These are phyloP conservation scores for Cutaneotrichosporon cavernicola DNA, from an alignment of 1,284 basidiomycete species.

Conservation along the genomic window DNA sequence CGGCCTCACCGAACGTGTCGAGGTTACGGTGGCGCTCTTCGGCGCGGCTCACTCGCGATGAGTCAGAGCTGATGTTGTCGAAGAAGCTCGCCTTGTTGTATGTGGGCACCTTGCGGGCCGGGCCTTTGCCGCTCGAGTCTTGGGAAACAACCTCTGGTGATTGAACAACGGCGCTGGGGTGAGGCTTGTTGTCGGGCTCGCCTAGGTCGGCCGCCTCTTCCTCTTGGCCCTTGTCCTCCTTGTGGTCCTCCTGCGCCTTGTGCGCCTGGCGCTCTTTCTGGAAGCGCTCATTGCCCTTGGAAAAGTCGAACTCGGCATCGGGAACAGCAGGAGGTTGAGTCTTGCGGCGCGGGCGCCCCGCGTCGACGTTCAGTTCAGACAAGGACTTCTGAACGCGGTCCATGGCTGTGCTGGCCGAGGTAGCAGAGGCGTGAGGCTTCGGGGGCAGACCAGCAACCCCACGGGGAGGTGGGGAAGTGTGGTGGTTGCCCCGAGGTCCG, in stretches of 20 bases:
- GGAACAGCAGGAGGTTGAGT: conserved; percentile 40
- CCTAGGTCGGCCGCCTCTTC: conserved; percentile 22
- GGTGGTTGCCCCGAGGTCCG: background rate
- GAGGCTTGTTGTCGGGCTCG: conserved; percentile 35
- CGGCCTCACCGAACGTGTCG: conserved; percentile 51
- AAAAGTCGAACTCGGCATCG: conserved; percentile 49
- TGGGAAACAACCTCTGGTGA: conserved; percentile 1
- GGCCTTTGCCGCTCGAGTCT: conserved; percentile 9
- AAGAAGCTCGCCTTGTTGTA: conserved; percentile 50
- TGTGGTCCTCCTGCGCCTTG: conserved; percentile 21
- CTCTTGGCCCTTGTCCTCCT: conserved; percentile 9
- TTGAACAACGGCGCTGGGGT: conserved; percentile 33
- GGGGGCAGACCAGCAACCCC: conserved; percentile 21
- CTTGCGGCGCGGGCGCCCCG: conserved; percentile 22
- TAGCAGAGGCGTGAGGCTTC: conserved; percentile 33
- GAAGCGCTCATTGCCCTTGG: conserved; percentile 40
- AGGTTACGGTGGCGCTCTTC: conserved; percentile 48
- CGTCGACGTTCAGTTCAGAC: conserved; percentile 35
- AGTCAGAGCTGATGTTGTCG: conserved; percentile 40
- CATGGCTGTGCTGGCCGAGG: conserved; percentile 39
- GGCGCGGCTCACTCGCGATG: conserved; percentile 36
- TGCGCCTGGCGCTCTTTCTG: conserved; percentile 39
- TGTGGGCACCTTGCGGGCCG: conserved; percentile 15
- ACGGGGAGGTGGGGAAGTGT: background rate
- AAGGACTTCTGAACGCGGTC: conserved; percentile 47